A percentile compares a stretch with the other conserved stretches of the same genome.
Conservation (phyloP, 2,329 filamentous ascomycete genomes). For the Nothopassalora personata region DNA sequence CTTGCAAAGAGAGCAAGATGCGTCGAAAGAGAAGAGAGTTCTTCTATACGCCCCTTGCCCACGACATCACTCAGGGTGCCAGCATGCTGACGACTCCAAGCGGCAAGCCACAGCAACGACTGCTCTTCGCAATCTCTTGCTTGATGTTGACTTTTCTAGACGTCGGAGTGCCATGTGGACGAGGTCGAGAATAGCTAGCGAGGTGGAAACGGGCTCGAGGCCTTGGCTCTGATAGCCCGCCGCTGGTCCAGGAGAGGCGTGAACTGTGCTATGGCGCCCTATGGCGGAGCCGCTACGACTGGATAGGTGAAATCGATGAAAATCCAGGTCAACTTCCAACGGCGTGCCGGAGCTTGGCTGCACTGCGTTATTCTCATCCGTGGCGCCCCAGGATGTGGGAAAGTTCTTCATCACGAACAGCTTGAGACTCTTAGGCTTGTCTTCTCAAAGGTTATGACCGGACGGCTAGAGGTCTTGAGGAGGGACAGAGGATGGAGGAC, state of each 20-base stretch:
- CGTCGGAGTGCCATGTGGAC: neutral
- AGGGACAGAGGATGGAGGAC: neutral
- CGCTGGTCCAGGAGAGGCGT: neutral
- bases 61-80: neutral
- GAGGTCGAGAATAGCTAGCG: neutral
- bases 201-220: neutral
- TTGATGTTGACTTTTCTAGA: neutral
- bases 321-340: neutral
- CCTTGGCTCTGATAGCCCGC: neutral
- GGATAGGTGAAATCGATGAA: neutral
- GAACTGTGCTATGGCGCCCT: neutral
- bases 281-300: neutral
- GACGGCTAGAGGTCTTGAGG: too few relatives aligned
- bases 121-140: slow-evolving; percentile 1
- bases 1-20: neutral
- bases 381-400: neutral
- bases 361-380: neutral
- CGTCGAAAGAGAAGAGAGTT: neutral
- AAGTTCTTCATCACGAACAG: neutral
- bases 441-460: too few relatives aligned
- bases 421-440: too few relatives aligned
- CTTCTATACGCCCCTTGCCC: neutral
- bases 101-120: neutral
- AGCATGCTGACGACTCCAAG: neutral
- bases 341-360: neutral